Percentiles rank a stretch among this genome's conserved stretches.
Conservation (phyloP, 176 grass and related monocot species). For the Hordeum vulgare region MorexV3_pseudomolecules_assembly NC_058522.1:534998069-534998568, state of each 20-base stretch:
- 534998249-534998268: neutral
- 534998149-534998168: constrained; percentile 31
- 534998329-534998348: constrained; percentile 70
- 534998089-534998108: constrained; percentile 22
- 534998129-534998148: constrained; percentile 16
- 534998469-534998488: no score
- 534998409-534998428: constrained; percentile 7
- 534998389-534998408: neutral
- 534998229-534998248: neutral
- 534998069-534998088: constrained; percentile 65
- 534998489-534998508: neutral
- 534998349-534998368: neutral
- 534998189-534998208: neutral
- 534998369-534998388: constrained; percentile 14
- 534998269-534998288: constrained; percentile 18
- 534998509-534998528: neutral
- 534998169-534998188: constrained; percentile 33
- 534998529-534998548: constrained; percentile 1
- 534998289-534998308: neutral
- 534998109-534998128: neutral
- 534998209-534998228: neutral
- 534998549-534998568: constrained; percentile 18
- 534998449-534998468: neutral
- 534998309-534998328: constrained; percentile 22
- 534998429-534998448: neutral